Conservation (phyloP, 129 eudicot species). For the Tanacetum coccineum region DNA sequence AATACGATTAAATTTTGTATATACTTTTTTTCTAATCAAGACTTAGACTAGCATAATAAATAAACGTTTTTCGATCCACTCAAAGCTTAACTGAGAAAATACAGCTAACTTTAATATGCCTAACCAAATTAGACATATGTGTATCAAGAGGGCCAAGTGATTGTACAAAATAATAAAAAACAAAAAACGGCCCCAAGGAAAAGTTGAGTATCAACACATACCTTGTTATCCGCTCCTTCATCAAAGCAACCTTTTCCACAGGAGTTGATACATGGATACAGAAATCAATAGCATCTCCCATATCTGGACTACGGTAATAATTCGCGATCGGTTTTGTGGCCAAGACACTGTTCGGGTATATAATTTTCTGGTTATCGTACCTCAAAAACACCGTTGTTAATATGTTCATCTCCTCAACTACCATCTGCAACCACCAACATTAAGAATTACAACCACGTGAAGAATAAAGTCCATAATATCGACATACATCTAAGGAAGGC, state of each 20-base stretch:
- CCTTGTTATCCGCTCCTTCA: conserved; percentile 75
- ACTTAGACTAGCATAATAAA: no score
- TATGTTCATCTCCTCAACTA: conserved; percentile 91
- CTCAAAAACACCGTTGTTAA: conserved; percentile 69
- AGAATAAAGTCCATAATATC: not conserved
- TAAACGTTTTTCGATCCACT: no score
- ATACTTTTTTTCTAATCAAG: no score
- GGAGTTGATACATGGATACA: conserved; percentile 69
- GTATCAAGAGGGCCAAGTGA: not conserved
- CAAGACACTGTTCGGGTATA: conserved; percentile 68
- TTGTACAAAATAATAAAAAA: not conserved
- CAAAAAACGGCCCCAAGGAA: not conserved
- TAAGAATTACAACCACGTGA: not conserved
- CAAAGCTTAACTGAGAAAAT: not conserved
- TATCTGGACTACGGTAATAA: conserved; percentile 80
- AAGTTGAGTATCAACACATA: conserved; percentile 12
- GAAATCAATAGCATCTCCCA: conserved; percentile 78
- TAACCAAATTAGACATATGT: not conserved
- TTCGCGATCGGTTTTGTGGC: conserved; percentile 70
- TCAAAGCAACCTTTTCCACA: conserved; percentile 53
- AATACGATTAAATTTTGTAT: no score
- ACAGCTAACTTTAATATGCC: not conserved
- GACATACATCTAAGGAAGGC: no score
- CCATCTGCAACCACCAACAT: conserved; percentile 45
- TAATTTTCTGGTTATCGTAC: conserved; percentile 68